Conservation (phyloP, 192 early-diverging fungal genomes). For the Coemansia pectinata region DNA sequence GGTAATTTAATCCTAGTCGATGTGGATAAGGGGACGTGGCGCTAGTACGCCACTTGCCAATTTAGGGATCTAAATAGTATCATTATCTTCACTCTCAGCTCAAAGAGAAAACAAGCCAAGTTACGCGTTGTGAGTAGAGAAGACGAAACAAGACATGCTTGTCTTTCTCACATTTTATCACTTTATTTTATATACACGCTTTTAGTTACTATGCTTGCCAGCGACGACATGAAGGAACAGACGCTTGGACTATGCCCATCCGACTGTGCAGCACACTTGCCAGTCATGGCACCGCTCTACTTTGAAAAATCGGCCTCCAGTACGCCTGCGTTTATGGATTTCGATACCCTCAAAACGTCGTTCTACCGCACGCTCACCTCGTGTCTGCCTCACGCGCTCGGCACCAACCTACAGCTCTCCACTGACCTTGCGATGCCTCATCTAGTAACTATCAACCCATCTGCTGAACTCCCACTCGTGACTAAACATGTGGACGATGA, state of each 20-base stretch:
- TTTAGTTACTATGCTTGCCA: conserved; percentile 3
- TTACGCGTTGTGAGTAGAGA: too few relatives aligned
- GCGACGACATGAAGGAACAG: background rate
- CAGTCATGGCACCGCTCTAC: conserved; percentile 4
- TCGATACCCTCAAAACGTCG: conserved; percentile 6
- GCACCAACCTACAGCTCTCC: conserved; percentile 4
- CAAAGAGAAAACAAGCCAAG: background rate
- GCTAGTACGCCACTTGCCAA: background rate
- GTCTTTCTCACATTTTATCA: background rate
- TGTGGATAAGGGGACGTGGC: background rate
- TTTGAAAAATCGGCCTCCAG: background rate
- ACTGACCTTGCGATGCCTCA: background rate
- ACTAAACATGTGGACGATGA: conserved; percentile 7
- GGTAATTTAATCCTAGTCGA: background rate
- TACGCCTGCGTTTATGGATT: conserved; percentile 25
- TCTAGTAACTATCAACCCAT: conserved; percentile 5
- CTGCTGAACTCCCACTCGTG: background rate
- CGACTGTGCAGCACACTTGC: background rate
- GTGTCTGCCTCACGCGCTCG: conserved; percentile 19
- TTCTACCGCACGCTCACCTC: conserved; percentile 16
- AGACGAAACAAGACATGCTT: background rate
- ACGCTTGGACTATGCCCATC: background rate
- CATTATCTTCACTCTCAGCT: background rate
- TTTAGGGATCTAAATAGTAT: background rate
- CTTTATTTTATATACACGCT: background rate